Conservation (phyloP, 2,329 filamentous ascomycete species). For the Calycina herbarum region DNA sequence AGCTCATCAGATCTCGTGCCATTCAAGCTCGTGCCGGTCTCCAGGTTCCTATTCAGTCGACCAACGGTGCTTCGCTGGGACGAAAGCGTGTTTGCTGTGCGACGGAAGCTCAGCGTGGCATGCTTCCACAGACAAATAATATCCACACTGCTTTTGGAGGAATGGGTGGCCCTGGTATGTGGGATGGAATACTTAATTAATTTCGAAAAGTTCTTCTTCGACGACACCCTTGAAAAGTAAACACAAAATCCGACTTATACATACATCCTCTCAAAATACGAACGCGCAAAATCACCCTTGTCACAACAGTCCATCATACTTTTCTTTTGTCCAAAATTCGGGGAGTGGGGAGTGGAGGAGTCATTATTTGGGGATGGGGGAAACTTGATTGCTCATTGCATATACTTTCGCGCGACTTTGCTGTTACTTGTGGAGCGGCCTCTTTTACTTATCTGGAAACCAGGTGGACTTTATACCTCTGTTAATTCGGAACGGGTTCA, state of each 20-base stretch:
- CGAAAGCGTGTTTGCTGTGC: conserved; percentile 69
- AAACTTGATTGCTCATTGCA: not conserved
- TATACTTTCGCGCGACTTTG: not conserved
- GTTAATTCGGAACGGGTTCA: not conserved
- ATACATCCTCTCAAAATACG: conserved; percentile 14
- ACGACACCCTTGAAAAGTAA: not conserved
- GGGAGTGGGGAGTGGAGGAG: not conserved
- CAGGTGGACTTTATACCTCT: not conserved
- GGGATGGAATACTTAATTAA: conserved; percentile 60
- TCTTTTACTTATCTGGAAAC: not conserved
- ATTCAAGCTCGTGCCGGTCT: conserved; percentile 40
- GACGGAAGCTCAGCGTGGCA: conserved; percentile 53
- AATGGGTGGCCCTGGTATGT: conserved; percentile 62
- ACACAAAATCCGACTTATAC: conserved; percentile 17
- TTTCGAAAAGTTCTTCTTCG: conserved; percentile 2
- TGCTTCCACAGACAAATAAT: conserved; percentile 43
- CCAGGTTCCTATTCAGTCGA: conserved; percentile 45
- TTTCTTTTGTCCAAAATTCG: conserved; percentile 18
- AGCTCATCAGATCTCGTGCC: conserved; percentile 38
- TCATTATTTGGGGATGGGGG: not conserved
- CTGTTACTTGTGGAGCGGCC: not conserved
- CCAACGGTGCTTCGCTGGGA: conserved; percentile 45
- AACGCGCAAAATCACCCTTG: conserved; percentile 8
- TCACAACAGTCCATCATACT: conserved; percentile 18
- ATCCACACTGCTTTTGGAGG: conserved; percentile 52